phyloP scores from a whole-genome alignment of 2,329 filamentous ascomycete genomes.

The Golovinomyces cichoracearum region DNA sequence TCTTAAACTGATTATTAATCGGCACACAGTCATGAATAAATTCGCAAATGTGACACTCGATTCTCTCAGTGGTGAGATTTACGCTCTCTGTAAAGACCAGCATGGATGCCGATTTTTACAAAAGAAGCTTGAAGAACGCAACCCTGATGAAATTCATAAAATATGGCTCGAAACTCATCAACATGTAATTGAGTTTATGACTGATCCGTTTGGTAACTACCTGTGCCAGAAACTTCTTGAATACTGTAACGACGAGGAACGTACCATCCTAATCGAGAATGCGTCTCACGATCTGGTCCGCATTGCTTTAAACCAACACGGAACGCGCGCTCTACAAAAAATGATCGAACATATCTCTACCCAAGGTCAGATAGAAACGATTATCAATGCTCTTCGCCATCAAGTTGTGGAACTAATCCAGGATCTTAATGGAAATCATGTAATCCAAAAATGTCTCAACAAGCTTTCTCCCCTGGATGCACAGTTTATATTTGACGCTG shows the following conservation, averaged over 20 bases:
- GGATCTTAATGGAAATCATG: slow-evolving; percentile 93
- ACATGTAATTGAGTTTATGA: slow-evolving; percentile 94
- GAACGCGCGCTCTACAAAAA: slow-evolving; percentile 87
- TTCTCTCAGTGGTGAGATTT: slow-evolving; percentile 57
- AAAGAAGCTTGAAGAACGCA: slow-evolving; percentile 83
- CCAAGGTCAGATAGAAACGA: slow-evolving; percentile 57
- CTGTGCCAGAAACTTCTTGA: slow-evolving; percentile 95
- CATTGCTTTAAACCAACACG: slow-evolving; percentile 91
- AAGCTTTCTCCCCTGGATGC: slow-evolving; percentile 64
- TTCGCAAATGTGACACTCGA: slow-evolving; percentile 67
- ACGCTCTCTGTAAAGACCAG: slow-evolving; percentile 85
- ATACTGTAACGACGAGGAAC: slow-evolving; percentile 83
- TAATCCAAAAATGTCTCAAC: slow-evolving; percentile 97
- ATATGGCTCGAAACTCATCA: slow-evolving; percentile 86
- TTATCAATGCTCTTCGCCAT: slow-evolving; percentile 59
- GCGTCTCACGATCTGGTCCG: slow-evolving; percentile 67
- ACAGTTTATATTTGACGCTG: slow-evolving; percentile 91
- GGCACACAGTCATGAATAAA: slow-evolving; percentile 39
- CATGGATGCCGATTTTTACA: slow-evolving; percentile 92
- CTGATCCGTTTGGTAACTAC: slow-evolving; percentile 96
- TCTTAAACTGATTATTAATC: too few relatives aligned
- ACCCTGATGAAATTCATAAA: slow-evolving; percentile 59
- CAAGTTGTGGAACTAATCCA: slow-evolving; percentile 87
- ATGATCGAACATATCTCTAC: slow-evolving; percentile 97
- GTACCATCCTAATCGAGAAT: slow-evolving; percentile 75